These are phyloP conservation scores for Pseudozyma tsukubaensis DNA, from an alignment of 1,284 basidiomycete species.

Conservation along the genomic window DNA sequence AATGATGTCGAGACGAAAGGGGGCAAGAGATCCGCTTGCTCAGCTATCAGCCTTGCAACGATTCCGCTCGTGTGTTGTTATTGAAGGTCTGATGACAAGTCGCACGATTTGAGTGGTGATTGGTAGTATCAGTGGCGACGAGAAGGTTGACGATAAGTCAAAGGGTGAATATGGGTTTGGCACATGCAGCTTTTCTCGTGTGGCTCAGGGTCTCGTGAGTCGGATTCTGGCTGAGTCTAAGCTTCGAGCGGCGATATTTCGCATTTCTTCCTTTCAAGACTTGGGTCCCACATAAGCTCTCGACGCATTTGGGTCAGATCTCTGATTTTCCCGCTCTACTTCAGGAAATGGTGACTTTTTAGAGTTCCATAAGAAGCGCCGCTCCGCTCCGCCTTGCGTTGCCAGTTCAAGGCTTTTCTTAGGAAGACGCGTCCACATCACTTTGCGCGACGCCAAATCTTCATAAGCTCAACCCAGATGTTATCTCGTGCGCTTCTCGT, in stretches of 20 bases:
- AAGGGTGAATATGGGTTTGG: background rate
- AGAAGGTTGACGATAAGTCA: slow-evolving; percentile 1
- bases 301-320: background rate
- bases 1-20: slow-evolving; percentile 24
- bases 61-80: background rate
- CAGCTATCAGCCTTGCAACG: slow-evolving; percentile 37
- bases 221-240: slow-evolving; percentile 1
- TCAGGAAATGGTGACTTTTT: background rate
- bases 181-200: slow-evolving; percentile 5
- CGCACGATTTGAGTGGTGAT: background rate
- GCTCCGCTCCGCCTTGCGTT: too few species aligned
- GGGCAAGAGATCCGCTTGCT: slow-evolving; percentile 27
- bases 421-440: too few species aligned
- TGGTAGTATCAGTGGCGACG: background rate
- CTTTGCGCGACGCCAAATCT: too few species aligned
- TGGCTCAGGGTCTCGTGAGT: slow-evolving; percentile 9
- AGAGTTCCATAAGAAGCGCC: too few species aligned
- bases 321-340: background rate
- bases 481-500: too few species aligned
- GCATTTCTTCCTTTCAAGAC: background rate
- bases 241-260: background rate
- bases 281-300: background rate
- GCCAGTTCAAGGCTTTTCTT: too few species aligned
- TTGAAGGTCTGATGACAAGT: background rate
- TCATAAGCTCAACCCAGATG: too few species aligned